phyloP scores from a whole-genome alignment of 1,284 basidiomycete species.

The Sutorius eximius region DNA sequence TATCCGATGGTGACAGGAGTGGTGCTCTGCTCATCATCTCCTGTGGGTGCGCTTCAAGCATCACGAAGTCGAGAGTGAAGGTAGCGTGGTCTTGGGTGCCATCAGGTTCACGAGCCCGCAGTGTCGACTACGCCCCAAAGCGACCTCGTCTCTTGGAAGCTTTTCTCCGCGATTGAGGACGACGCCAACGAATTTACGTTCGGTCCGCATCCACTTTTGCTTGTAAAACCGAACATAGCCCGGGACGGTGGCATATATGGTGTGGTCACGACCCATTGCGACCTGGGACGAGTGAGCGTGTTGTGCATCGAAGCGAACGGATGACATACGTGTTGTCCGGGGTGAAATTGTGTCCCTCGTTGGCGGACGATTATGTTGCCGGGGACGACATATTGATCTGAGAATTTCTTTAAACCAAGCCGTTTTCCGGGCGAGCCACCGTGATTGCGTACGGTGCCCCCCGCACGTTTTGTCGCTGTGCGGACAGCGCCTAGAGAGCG shows the following conservation, averaged over 20 bases:
- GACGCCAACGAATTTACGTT: slow-evolving; percentile 81
- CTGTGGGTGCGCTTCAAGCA: background rate
- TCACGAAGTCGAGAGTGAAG: slow-evolving; percentile 10
- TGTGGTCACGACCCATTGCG: slow-evolving; percentile 88
- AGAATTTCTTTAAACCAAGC: slow-evolving; percentile 91
- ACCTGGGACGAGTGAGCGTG: slow-evolving; percentile 53
- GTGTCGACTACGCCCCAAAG: slow-evolving; percentile 72
- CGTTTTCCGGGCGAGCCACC: slow-evolving; percentile 89
- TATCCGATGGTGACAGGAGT: slow-evolving; percentile 2
- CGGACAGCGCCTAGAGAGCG: slow-evolving; percentile 60
- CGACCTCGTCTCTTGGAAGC: slow-evolving; percentile 77
- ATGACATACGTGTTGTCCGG: slow-evolving; percentile 80
- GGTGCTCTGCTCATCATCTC: background rate
- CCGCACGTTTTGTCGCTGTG: slow-evolving; percentile 92
- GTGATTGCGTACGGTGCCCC: slow-evolving; percentile 88
- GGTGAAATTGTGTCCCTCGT: slow-evolving; percentile 85
- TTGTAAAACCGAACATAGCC: slow-evolving; percentile 93
- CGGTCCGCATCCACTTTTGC: slow-evolving; percentile 63
- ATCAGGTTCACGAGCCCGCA: slow-evolving; percentile 69
- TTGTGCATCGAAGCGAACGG: slow-evolving; percentile 1
- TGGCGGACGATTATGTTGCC: slow-evolving; percentile 95
- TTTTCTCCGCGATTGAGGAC: slow-evolving; percentile 77
- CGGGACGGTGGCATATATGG: slow-evolving; percentile 83
- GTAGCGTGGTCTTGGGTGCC: slow-evolving; percentile 11
- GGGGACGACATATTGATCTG: slow-evolving; percentile 86